Evolutionary conservation across 192 early-diverging fungal species (phyloP), one percentile per base, ranked within the genome.

Genomic region (Coemansia sp.): DNA sequence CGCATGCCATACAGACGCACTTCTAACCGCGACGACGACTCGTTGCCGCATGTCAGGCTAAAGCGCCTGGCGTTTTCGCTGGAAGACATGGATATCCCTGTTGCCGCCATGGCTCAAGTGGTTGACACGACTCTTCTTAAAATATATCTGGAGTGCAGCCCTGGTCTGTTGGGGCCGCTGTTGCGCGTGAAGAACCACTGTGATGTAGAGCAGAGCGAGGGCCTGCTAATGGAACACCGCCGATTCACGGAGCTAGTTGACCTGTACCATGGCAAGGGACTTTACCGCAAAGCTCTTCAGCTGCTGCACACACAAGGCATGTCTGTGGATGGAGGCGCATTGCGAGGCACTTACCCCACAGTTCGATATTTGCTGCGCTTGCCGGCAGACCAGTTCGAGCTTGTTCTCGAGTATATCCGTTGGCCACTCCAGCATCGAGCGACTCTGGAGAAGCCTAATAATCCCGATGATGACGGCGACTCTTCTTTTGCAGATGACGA

Each of bases 51-150:
- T 40, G 65, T 65, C 17, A 46, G 69, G 14, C 61, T 67, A 13
- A 56, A 62, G 53, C 60, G 60, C 10, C 63, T 77, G 27, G 64
- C 55, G 10, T 80, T 80, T 47, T 48, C 56, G 27, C 47, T 79
- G n/a, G 60, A 63, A 18, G 40, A 38, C 17, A 60, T 72, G 61
- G 41, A 52, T 37, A 81, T 81, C 9, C 69, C 70, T 6, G 45
- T 81, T 13, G 59, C 70, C 4, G 67, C 80, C 19, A 63, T 83
- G 65, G 80, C 87, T 4, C 79, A 81, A 56, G 63, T 90, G 15
- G 87, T 97, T 3, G 96, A 98, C 47, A 97, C 96, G 0, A 85
- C 92, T 0, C 66, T 98, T 33, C 69, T 98, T 25, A 92, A 92
- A 66, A 83, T 92, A 1, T 99, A 97, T 57, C 79, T 97, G 73